Base-by-base conservation (phyloP, 208 protist genomes). In the Wallacemonas sp. region DNA sequence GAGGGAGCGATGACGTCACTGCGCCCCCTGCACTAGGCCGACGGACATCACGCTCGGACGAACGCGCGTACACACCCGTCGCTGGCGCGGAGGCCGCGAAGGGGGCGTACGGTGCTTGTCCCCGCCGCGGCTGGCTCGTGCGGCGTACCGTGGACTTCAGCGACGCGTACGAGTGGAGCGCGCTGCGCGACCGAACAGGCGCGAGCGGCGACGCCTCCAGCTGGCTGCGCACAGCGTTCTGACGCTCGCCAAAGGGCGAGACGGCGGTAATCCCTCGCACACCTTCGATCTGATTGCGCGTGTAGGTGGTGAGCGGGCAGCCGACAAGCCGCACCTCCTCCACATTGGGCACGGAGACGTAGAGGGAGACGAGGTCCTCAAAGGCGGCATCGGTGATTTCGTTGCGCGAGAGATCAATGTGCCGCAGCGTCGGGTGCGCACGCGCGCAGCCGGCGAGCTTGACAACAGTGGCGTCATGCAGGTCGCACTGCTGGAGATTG, bases 331-430 rank as follows among this genome's bases (percentile, higher is more conserved):
- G 11, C 22, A 93, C 29, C 12, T 31, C 54, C 32, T 59, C 71
- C 23, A 94, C 61, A 12, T 67, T 41, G 38, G 76, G 70, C 32
- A 79, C 36, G n/a, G 73, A 72, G 22, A 61, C 45, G 11, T 68
- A 77, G 39, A 92, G 72, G 22, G 57, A 49, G 33, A 83, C 33
- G 20, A 95, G 71, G 1, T 67, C 65, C 0, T 59, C 52, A 14
- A 76, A 54, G 11, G 69, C 50, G 23, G 25, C 28, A 49, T 86
- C 79, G 1, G 74, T 87, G 54, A 91, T 20, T 31, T 67, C 48
- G 65, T 94, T 94, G 63, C 69, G 55, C 11, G 82, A 89, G 16
- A 94, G 66, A 61, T 82, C 69, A 1, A 94, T 25, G 20, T 33
- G 28, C 39, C 72, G 57, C 18, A 94, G 52, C 23, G 81, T 54